phyloP scores from a whole-genome alignment of 129 eudicot genomes.

The Smallanthus sonchifolius region DNA sequence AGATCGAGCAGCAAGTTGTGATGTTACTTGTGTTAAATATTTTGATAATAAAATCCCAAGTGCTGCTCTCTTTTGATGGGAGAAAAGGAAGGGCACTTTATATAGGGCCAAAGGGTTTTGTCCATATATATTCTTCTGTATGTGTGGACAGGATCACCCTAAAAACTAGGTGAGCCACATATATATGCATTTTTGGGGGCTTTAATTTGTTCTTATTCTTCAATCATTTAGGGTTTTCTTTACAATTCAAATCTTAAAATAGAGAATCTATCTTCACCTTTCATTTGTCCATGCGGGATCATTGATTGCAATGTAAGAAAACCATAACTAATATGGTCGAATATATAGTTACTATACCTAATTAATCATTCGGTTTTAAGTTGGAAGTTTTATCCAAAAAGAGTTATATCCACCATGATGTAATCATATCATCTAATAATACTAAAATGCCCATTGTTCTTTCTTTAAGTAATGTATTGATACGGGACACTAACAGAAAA shows the following conservation, averaged over 20 bases:
- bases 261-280: slow-evolving; percentile 12
- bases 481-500: no score
- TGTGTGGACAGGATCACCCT: neutral
- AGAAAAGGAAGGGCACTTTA: slow-evolving; percentile 35
- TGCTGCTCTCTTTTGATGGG: slow-evolving; percentile 27
- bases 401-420: no score
- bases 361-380: neutral
- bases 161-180: slow-evolving; percentile 2
- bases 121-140: slow-evolving; percentile 2
- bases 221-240: slow-evolving; percentile 45
- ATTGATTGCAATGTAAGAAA: neutral
- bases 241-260: slow-evolving; percentile 8
- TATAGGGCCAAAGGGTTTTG: slow-evolving; percentile 18
- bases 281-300: slow-evolving; percentile 10
- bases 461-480: neutral
- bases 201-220: slow-evolving; percentile 54
- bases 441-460: no score
- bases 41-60: slow-evolving; percentile 43
- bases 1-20: slow-evolving; percentile 30
- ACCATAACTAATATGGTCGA: neutral
- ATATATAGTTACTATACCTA: neutral
- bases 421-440: no score
- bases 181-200: slow-evolving; percentile 10
- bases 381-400: neutral
- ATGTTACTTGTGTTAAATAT: slow-evolving; percentile 26